Evolutionary conservation across 495 filamentous ascomycete species (phyloP).

Genomic region (Aspergillus bertholletiae): DNA sequence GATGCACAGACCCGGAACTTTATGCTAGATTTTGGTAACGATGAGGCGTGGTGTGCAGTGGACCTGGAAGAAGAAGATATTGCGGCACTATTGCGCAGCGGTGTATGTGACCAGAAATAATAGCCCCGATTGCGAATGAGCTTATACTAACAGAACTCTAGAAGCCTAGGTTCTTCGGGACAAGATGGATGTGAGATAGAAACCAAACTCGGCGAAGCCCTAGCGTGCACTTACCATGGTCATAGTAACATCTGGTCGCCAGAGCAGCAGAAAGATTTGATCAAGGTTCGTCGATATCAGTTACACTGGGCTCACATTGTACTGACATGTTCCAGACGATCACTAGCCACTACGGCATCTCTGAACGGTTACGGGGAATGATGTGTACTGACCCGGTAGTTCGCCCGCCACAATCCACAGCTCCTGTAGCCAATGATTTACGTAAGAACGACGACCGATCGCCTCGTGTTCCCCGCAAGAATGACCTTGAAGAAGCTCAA

Average conservation of each 20-base stretch:
- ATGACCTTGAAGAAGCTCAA: conserved; percentile 36
- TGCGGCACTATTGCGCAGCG: conserved; percentile 27
- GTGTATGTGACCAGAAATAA: conserved; percentile 18
- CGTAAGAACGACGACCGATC: conserved; percentile 6
- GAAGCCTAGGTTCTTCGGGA: conserved; percentile 41
- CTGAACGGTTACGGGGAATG: conserved; percentile 60
- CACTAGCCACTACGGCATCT: conserved; percentile 60
- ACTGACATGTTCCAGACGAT: conserved; percentile 20
- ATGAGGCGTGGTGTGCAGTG: conserved; percentile 58
- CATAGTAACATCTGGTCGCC: conserved; percentile 70
- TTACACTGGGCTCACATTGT: not conserved
- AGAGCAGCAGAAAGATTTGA: conserved; percentile 51
- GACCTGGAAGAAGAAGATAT: conserved; percentile 50
- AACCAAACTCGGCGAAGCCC: no score
- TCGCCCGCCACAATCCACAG: conserved; percentile 15
- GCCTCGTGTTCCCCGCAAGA: conserved; percentile 8
- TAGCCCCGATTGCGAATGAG: not conserved
- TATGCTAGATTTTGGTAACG: conserved; percentile 66
- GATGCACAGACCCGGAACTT: conserved; percentile 55
- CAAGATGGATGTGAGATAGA: conserved; percentile 66
- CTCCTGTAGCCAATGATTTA: conserved; percentile 12
- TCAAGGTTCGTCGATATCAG: conserved; percentile 34
- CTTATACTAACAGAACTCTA: conserved; percentile 8
- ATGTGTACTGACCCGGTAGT: conserved; percentile 57
- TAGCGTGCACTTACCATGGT: not conserved